Evolutionary conservation across 164 flowering plant genomes (phyloP).

Genomic region (Houttuynia cordata): DNA sequence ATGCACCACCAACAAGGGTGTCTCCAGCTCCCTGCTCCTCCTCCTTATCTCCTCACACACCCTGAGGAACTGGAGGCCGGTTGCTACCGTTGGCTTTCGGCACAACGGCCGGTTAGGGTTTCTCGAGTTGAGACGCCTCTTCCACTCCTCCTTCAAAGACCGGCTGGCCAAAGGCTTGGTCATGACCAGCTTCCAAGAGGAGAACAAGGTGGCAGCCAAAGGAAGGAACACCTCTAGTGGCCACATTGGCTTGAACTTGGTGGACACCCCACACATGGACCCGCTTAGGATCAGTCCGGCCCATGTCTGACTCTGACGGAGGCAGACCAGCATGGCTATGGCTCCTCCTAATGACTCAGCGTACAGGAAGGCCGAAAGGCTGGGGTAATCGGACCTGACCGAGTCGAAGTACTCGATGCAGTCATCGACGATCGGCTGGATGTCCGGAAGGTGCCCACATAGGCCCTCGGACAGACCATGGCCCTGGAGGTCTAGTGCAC

Average conservation of each 20-base stretch:
- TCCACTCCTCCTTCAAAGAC: constrained; percentile 60
- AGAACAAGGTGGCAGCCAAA: constrained; percentile 38
- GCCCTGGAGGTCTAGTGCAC: constrained; percentile 75
- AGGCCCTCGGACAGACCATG: constrained; percentile 81
- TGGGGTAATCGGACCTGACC: constrained; percentile 20
- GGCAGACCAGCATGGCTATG: constrained; percentile 54
- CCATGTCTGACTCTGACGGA: constrained; percentile 18
- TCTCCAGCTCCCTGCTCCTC: constrained; percentile 36
- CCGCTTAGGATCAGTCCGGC: constrained; percentile 66
- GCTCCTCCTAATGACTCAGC: constrained; percentile 71
- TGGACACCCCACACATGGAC: constrained; percentile 83
- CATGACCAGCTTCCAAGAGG: constrained; percentile 67
- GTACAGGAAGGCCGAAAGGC: constrained; percentile 43
- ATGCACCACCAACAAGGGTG: constrained; percentile 73
- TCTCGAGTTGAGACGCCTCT: constrained; percentile 37
- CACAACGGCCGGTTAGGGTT: constrained; percentile 52
- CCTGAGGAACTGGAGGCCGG: constrained; percentile 58
- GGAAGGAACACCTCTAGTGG: constrained; percentile 67
- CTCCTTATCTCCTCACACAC: constrained; percentile 43
- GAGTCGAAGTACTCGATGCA: constrained; percentile 49
- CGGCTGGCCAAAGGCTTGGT: constrained; percentile 53
- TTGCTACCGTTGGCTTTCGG: constrained; percentile 78
- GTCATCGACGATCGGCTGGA: constrained; percentile 51
- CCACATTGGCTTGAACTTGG: constrained; percentile 68
- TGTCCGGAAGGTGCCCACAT: constrained; percentile 55